Conservation (phyloP, 2,329 filamentous ascomycete species). For the Microsporum ferrugineum region DNA sequence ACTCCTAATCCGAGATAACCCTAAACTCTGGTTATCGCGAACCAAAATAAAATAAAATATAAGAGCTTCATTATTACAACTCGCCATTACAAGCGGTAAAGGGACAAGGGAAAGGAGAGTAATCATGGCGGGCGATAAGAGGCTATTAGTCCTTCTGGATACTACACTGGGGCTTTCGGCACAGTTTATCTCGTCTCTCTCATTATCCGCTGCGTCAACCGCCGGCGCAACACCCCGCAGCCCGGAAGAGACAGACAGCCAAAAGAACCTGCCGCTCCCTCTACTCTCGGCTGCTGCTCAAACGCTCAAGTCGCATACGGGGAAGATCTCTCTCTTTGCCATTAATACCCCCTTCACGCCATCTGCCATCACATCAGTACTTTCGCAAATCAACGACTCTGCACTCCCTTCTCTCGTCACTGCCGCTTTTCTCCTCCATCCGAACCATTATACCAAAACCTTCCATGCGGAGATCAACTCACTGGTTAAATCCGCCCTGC, state of each 20-base stretch:
- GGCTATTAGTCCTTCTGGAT: constrained; percentile 22
- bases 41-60: background rate
- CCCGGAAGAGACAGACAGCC: constrained; percentile 6
- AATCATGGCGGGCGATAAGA: constrained; percentile 7
- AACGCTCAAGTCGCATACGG: constrained; percentile 69
- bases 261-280: constrained; percentile 41
- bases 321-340: constrained; percentile 75
- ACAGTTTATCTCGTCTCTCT: constrained; percentile 31
- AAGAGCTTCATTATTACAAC: too few relatives aligned
- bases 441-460: constrained; percentile 50
- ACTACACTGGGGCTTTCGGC: constrained; percentile 29
- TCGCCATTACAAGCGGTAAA: too few relatives aligned
- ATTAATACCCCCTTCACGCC: constrained; percentile 81
- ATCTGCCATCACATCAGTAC: constrained; percentile 57
- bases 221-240: constrained; percentile 3
- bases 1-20: too few relatives aligned
- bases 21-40: background rate
- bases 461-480: constrained; percentile 54
- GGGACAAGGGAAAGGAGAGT: background rate
- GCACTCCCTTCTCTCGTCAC: constrained; percentile 66
- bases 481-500: constrained; percentile 49
- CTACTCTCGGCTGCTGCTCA: constrained; percentile 61
- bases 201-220: constrained; percentile 15
- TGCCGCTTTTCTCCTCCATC: constrained; percentile 54
- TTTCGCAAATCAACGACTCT: constrained; percentile 59